Base-by-base conservation (phyloP, 2,329 filamentous ascomycete genomes). In the Verticillium zaregamsianum region DNA sequence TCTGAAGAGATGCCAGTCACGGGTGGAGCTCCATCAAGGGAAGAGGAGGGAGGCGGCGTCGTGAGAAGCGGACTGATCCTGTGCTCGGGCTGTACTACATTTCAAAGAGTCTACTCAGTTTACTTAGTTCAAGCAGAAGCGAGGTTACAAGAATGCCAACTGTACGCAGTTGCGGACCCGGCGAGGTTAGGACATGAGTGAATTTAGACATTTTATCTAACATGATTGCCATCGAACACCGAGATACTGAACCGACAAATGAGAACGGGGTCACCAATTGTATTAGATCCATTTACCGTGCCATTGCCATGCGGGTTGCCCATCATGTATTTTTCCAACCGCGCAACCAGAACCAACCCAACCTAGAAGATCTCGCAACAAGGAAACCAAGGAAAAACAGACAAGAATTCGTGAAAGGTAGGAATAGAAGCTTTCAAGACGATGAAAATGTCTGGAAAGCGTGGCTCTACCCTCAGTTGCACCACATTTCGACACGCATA, bases 401-500 rank as follows among this genome's bases (percentile, higher is more conserved):
- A 14, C 17, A 20, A 45, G 1, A 23, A 12, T 31, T 25, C 49
- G 17, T 49, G 8, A n/a, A 6, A 28, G 28, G 5, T 28, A 28
- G 28, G 28, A 28, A 28, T 28, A 28, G 28, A 28, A 28, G 4
- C 5, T 28, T 28, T 28, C 28, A 28, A 25, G 25, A 25, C 25
- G 25, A 28, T 28, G 28, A 28, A 6, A 4, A 28, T 28, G 17
- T 1, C 40, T 8, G 9, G 33, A 35, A 7, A 35, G 9, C 33
- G 33, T 14, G 14, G 17, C 8, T 20, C n/a, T 45, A 63, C 64
- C 20, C 57, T 65, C 57, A 66, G 56, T 60, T 62, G 57, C 76
- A 80, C 75, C 77, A 79, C 68, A 73, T 73, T 63, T 80, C 72
- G 15, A 82, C 70, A 45, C 69, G 65, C 1, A 75, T 72, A 5